Conservation (phyloP, 768 basidiomycete genomes). For the Rhizopogon vesiculosus region DNA sequence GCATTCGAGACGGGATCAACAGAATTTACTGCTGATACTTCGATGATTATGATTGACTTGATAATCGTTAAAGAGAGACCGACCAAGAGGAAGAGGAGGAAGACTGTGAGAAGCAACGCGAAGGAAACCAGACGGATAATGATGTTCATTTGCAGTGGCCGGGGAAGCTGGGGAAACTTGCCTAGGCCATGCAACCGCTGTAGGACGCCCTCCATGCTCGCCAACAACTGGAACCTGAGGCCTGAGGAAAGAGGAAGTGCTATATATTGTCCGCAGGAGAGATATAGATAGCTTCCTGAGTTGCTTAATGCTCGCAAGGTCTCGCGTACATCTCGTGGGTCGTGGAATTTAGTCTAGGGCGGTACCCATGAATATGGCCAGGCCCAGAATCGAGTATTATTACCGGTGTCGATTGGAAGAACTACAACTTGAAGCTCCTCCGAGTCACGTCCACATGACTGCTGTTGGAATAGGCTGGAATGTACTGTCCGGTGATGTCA, state of each 20-base stretch:
- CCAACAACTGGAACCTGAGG: background rate
- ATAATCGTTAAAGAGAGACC: slow-evolving; percentile 74
- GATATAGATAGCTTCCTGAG: background rate
- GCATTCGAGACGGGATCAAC: slow-evolving; percentile 39
- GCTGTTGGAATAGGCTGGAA: too few species aligned
- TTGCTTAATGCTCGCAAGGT: background rate
- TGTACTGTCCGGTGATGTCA: background rate
- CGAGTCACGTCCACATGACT: background rate
- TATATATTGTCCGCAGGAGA: background rate
- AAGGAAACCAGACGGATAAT: slow-evolving; percentile 43
- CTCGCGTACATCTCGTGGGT: background rate
- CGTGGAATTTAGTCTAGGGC: background rate
- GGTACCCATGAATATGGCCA: background rate
- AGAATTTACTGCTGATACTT: slow-evolving; percentile 30
- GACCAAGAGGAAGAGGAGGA: slow-evolving; percentile 72
- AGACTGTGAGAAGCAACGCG: slow-evolving; percentile 50
- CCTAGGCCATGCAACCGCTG: background rate
- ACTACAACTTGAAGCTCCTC: background rate
- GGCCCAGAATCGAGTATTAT: background rate
- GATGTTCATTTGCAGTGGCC: slow-evolving; percentile 42
- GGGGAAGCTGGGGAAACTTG: slow-evolving; percentile 8
- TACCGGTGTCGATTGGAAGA: background rate
- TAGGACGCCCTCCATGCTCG: background rate
- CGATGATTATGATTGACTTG: slow-evolving; percentile 60
- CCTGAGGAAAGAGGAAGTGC: background rate